These are phyloP conservation scores for Hypoxylon sp. DNA, from an alignment of 2,329 filamentous ascomycete genomes.

Conservation along the genomic window DNA sequence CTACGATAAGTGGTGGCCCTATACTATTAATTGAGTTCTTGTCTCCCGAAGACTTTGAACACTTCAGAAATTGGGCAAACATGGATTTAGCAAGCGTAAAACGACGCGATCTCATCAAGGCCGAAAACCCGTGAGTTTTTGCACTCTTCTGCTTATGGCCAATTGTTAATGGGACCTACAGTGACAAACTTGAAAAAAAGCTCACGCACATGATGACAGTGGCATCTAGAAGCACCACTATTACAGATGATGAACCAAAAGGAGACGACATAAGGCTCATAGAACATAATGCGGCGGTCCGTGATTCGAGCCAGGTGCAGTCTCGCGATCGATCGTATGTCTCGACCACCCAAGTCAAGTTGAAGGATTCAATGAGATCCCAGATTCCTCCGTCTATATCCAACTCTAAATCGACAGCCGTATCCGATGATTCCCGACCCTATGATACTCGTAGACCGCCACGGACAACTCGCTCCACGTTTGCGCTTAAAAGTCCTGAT, in stretches of 20 bases:
- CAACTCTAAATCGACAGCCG: slow-evolving; percentile 13
- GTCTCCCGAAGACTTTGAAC: slow-evolving; percentile 29
- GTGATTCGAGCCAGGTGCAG: slow-evolving; percentile 11
- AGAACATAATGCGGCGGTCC: slow-evolving; percentile 42
- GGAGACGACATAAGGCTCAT: slow-evolving; percentile 50
- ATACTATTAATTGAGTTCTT: slow-evolving; percentile 50
- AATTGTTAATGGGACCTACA: slow-evolving; percentile 29
- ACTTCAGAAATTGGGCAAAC: slow-evolving; percentile 47
- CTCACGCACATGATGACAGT: slow-evolving; percentile 32
- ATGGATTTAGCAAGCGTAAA: slow-evolving; percentile 16
- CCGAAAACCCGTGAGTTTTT: slow-evolving; percentile 14
- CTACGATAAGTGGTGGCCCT: slow-evolving; percentile 21
- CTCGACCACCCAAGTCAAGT: slow-evolving; percentile 27
- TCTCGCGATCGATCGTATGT: background rate
- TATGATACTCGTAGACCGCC: slow-evolving; percentile 20
- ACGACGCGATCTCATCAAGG: background rate
- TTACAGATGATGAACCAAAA: slow-evolving; percentile 26
- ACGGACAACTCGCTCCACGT: slow-evolving; percentile 46
- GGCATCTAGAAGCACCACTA: slow-evolving; percentile 21
- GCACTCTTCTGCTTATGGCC: background rate
- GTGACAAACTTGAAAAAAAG: slow-evolving; percentile 39
- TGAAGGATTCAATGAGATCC: slow-evolving; percentile 47
- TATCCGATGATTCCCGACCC: slow-evolving; percentile 17
- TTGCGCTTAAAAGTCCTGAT: slow-evolving; percentile 39
- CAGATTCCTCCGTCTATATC: slow-evolving; percentile 7